Evolutionary conservation across 1,284 basidiomycete species (phyloP), one percentile per base, ranked within the genome.

Genomic region (Ceratobasidium sp.): DNA sequence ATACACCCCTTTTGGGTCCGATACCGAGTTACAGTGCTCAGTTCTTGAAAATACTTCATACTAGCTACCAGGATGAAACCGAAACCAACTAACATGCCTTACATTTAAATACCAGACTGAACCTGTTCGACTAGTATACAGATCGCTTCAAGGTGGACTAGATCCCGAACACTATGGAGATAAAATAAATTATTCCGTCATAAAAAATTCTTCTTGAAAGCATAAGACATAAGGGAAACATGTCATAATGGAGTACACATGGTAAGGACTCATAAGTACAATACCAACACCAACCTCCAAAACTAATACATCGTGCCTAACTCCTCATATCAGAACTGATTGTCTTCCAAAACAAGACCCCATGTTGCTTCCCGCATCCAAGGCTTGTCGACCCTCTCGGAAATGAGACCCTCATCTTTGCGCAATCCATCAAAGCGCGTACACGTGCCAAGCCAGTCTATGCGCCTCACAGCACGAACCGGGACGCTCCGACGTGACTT

Each of bases 291-390:
- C n/a, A 22, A 14, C 3, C 34, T 7, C n/a, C 31, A 29, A n/a
- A n/a, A 37, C 31, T 58, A 58, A 58, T 58, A 58, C 31, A 58
- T 58, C 29, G 13, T 58, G 54, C 54, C 54, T 37, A 58, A n/a
- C 8, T 58, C 54, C 13, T 58, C 31, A 19, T 58, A 58, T 8
- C 54, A 31, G n/a, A 58, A 58, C 31, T 31, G 29, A 37, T 58
- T 58, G 19, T 58, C 54, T n/a, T 62, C 59, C 37, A 62, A 29
- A 24, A 27, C 59, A 14, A 62, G 39, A 4, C 39, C 59, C 59
- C 59, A 62, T 11, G 59, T 62, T 6, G 59, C 59, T 34, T 62
- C 59, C 59, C 59, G 22, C 59, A 41, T 62, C 39, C 41, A 46
- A 11, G 59, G 59, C 39, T 62, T 46, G 22, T 41, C 37, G 22